Evolutionary conservation across 345 rosid species (phyloP), one percentile per base, ranked within the genome.

Genomic region (Salix koriyanagi): DNA sequence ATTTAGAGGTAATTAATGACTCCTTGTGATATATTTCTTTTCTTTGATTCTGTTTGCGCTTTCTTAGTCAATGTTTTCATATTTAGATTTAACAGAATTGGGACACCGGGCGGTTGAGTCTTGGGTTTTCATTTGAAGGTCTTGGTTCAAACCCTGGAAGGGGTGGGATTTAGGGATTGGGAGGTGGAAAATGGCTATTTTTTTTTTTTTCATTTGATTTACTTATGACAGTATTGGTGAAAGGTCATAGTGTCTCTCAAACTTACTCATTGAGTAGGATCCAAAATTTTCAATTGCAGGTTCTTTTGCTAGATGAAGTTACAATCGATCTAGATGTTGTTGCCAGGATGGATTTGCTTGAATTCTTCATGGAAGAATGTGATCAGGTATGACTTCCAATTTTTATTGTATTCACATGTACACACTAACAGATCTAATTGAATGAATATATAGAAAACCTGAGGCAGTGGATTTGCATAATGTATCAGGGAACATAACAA

Each of bases 321-420:
- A 96, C 99, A 28, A 97, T 96, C 30, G 99, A 96, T 76, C 90
- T 96, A 0, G 99, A 96, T 48, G 97, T 96, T 46, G 99, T 96
- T 77, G 95, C 97, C 54, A 88, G 97, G 73, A 78, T 96, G 91
- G 98, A 96, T 90, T 86, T 96, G 72, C 94, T 96, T 12, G 88
- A 92, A 30, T 96, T 93, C 86, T 92, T 96, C 70, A 87, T 85
- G 87, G 97, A 93, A 82, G 98, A 96, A 86, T 93, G 97, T 75
- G 92, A 92, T 1, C 86, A 89, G 92, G 98, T 96, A 85, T 69
- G 34, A 48, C 70, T 76, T 72, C 60, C 39, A 3, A 67, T 71
- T 37, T 48, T 32, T 71, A 18, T 66, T 52, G 30, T 25, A 65
- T 69, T 48, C n/a, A 4, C 64, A 68, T 67, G 76, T 16, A 8